Evolutionary conservation across 176 grass and related monocot genomes (phyloP).

Genomic region (Oryza longistaminata): DNA sequence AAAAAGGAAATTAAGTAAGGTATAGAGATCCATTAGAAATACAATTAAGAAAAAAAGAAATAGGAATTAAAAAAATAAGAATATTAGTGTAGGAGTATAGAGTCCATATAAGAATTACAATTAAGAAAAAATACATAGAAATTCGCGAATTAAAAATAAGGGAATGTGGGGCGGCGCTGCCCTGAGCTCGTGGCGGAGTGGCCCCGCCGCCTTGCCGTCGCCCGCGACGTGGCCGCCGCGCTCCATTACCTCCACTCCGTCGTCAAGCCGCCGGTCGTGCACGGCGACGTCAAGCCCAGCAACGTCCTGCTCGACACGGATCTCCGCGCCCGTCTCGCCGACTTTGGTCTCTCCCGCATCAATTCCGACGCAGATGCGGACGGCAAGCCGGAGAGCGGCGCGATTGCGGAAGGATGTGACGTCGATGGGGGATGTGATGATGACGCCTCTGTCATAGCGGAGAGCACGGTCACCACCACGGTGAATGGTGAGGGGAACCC

Average conservation of each 20-base stretch:
- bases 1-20: no score
- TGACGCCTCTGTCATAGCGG: constrained; percentile 39
- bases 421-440: constrained; percentile 34
- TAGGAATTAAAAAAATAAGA: no score
- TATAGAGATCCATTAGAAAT: no score
- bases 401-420: constrained; percentile 3
- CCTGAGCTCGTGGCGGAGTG: constrained; percentile 52
- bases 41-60: no score
- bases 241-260: constrained; percentile 71
- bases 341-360: constrained; percentile 71
- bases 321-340: constrained; percentile 68
- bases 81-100: no score
- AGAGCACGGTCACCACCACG: constrained; percentile 42
- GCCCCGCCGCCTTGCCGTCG: constrained; percentile 55
- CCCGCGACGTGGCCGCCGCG: constrained; percentile 60
- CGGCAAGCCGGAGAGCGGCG: constrained; percentile 37
- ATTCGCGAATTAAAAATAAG: no score
- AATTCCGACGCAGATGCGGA: constrained; percentile 37
- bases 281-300: constrained; percentile 86
- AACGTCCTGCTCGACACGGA: constrained; percentile 74
- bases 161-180: constrained; percentile 58
- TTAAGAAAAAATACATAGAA: no score
- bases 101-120: no score
- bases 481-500: constrained; percentile 48
- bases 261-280: constrained; percentile 61